These are phyloP conservation scores for Polyporus arcularius DNA, from an alignment of 768 basidiomycete genomes.

Conservation along the genomic window DNA sequence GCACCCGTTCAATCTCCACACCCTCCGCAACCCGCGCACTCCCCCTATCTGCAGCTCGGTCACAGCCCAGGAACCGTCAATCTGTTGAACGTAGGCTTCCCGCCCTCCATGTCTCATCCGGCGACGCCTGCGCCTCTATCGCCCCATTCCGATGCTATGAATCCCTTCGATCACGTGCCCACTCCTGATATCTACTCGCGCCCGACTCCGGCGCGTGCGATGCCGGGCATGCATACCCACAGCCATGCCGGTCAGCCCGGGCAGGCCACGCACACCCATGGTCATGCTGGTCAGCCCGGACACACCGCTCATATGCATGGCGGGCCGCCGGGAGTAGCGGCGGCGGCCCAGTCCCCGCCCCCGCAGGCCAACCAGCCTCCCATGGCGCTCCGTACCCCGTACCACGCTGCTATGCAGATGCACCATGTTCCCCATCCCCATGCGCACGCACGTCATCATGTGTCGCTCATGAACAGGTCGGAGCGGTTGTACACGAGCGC, in stretches of 20 bases:
- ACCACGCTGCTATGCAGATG: slow-evolving; percentile 56
- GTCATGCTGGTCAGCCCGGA: slow-evolving; percentile 7
- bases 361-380: slow-evolving; percentile 17
- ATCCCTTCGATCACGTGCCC: slow-evolving; percentile 17
- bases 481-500: slow-evolving; percentile 28
- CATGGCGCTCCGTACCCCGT: slow-evolving; percentile 59
- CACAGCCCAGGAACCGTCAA: slow-evolving; percentile 25
- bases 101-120: slow-evolving; percentile 31
- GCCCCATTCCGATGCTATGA: slow-evolving; percentile 23
- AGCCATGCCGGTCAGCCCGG: slow-evolving; percentile 17
- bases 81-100: slow-evolving; percentile 34
- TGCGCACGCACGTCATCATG: slow-evolving; percentile 74
- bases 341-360: slow-evolving; percentile 1
- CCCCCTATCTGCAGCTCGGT: slow-evolving; percentile 24
- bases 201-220: slow-evolving; percentile 18
- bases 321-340: slow-evolving; percentile 2
- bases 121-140: slow-evolving; percentile 25
- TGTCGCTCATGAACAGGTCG: slow-evolving; percentile 47
- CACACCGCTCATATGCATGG: slow-evolving; percentile 1
- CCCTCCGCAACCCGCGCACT: slow-evolving; percentile 28
- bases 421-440: slow-evolving; percentile 83
- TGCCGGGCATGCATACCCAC: slow-evolving; percentile 15
- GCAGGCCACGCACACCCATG: slow-evolving; percentile 23
- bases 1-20: slow-evolving; percentile 19
- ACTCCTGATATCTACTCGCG: slow-evolving; percentile 6